Base-by-base conservation (phyloP, 2,329 filamentous ascomycete genomes). In the Dryadomyces quercus-mongolicae region DNA sequence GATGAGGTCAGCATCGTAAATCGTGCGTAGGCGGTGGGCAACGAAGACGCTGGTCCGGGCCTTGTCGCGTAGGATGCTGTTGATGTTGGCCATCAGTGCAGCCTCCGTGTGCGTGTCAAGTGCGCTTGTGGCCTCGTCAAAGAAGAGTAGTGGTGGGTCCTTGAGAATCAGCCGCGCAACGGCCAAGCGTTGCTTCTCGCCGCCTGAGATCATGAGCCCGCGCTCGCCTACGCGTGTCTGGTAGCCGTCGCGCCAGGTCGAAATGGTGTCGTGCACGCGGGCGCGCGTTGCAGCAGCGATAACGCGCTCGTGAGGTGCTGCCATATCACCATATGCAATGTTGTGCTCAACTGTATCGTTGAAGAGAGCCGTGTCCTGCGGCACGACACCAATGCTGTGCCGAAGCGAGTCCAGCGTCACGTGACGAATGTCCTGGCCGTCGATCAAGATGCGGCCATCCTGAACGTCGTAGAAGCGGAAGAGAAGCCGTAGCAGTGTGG, bases 261-360 rank as follows among this genome's bases (percentile, higher is more conserved):
- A 74, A 57, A 95, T 85, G 52, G 86, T 88, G 47, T 93, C 84
- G 68, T 96, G 85, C 55, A 98, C 89, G 55, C 84, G 82, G 2
- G 93, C 92, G 53, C 89, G 79, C 63, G 84, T 82, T 1, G 93
- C 90, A 0, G 89, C 93, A 34, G 83, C 83, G 13, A 82, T 67
- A 8, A 98, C 85, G 55, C 84, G 75, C 36, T 89, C 88, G 10
- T 78, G 74, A 0, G 83, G 77, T 0, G 92, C 91, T 25, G 6
- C 21, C 59, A 97, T 79, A 60, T 86, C 81, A 51, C 93, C 93
- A 67, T 98, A 98, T 58, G 83, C 85, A 63, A 98, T 95, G 66
- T 98, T 98, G 68, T 96, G 89, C 65, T 87, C 86, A 56, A 98
- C 92, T 0, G 90, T 93, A 64, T 95, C 90, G 67, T 98, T 98